Base-by-base conservation (phyloP, 176 grass and related monocot genomes). In the Triticum turgidum region DNA sequence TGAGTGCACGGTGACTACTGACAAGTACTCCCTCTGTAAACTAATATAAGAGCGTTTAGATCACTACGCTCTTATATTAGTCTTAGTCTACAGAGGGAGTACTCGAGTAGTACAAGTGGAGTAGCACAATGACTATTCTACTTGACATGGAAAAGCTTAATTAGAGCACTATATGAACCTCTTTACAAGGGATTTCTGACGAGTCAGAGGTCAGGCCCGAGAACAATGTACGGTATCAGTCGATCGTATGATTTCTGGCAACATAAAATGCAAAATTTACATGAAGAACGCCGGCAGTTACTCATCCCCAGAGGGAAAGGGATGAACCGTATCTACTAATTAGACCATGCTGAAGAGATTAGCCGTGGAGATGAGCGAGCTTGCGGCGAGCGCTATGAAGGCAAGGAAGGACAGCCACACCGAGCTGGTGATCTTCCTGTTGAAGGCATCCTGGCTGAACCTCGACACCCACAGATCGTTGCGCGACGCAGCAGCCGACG, bases 381-480 rank as follows among this genome's bases (percentile, higher is more conserved):
- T 96, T 1, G 92, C 78, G 33, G 97, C 92, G 41, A 98, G 82
- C 11, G 72, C 80, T 10, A 98, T 62, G 84, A 98, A 94, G 21
- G 73, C 97, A 4, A 98, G 59, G 90, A 96, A 96, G 4, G 97
- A 96, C 37, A 98, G 67, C 61, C 86, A 93, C 51, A 96, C 73
- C 1, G 97, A 87, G 76, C 32, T 88, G 49, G 61, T 96, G 65
- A 95, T 92, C 85, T 89, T 96, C 86, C 52, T 88, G 13, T 89
- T 94, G 90, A 98, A 98, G 5, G 84, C 72, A 7, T 98, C 97
- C 27, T 81, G 88, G 56, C 97, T 94, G 47, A 98, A 98, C 69
- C 87, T 91, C 42, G 97, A 80, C 56, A 96, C 87, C 97, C 97
- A 98, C 56, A 96, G 86, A 66, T 98, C 88, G 35, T 90, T 85